Base-by-base conservation (phyloP, 1,139 yeast genomes). In the Yamadazyma kanchanaburiensis region DNA sequence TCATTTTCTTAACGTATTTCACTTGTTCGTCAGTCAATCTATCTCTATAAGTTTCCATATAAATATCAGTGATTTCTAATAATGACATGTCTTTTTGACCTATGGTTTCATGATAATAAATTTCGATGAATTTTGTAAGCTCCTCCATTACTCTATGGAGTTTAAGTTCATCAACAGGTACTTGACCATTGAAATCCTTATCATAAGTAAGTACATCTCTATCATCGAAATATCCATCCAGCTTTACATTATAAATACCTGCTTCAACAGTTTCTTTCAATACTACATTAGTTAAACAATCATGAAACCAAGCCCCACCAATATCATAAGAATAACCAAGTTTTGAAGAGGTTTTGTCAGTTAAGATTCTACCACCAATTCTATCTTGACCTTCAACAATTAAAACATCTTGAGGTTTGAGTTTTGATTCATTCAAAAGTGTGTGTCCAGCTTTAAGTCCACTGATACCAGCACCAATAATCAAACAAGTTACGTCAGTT, bases 251-350 rank as follows among this genome's bases (percentile, higher is more conserved):
- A 33, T 65, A 62, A 21, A 40, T 36, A 3, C 41, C 53, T 6
- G 43, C 39, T 2, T 42, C 47, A 5, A 54, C 32, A n/a, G 62
- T 46, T 21, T 63, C 62, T 22, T 50, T 39, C 24, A 68, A 52
- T 6, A 83, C 64, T 5, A 68, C 68, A 48, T 87, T 87, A 25
- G 72, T 66, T 28, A 86, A 58, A 0, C 87, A 76, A 46, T 86
- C 95, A 50, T 87, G 96, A 46, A 83, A 82, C 96, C 96, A 87
- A 4, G 89, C 75, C 0, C 94, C 95, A 0, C 96, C 96, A 13
- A 86, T 43, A 53, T 87, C 96, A 48, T 81, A 80, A 5, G 46
- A 33, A 15, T 48, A 45, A 1, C 70, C 71, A 8, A 60, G 33
- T 29, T 54, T 54, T 10, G 68, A 60, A 25, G 49, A 46, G 1